phyloP scores from a whole-genome alignment of 176 grass and related monocot genomes.

The Poa annua region DNA sequence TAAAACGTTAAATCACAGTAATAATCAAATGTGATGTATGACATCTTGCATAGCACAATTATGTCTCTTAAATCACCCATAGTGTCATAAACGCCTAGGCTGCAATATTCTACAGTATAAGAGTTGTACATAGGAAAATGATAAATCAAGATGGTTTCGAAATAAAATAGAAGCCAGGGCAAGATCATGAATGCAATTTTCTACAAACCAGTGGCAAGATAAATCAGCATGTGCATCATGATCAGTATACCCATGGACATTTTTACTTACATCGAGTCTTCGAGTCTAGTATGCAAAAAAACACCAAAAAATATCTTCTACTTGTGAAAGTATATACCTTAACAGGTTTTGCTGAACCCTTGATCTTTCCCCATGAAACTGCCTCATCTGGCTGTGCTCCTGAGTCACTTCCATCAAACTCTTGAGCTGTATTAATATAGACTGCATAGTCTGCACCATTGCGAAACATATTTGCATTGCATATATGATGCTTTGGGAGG shows the following conservation, averaged over 20 bases:
- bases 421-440: conserved; percentile 94
- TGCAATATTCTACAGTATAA: neutral
- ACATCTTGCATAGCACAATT: neutral
- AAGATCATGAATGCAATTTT: neutral
- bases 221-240: too few species aligned
- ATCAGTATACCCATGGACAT: too few species aligned
- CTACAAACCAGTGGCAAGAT: neutral
- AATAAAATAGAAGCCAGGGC: neutral
- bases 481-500: conserved; percentile 93
- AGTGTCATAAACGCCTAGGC: neutral
- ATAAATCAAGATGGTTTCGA: neutral
- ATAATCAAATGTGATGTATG: conserved; percentile 3
- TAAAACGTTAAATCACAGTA: conserved; percentile 6
- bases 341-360: conserved; percentile 84
- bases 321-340: conserved; percentile 54
- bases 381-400: conserved; percentile 92
- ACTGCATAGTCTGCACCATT: conserved; percentile 96
- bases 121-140: neutral
- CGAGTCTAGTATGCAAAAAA: neutral
- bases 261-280: too few species aligned
- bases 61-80: neutral
- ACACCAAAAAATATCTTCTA: conserved; percentile 23
- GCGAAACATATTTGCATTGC: conserved; percentile 98
- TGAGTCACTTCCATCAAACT: conserved; percentile 98
- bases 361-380: conserved; percentile 98